Evolutionary conservation across 129 eudicot species (phyloP).

Genomic region (Daucus carota): DNA sequence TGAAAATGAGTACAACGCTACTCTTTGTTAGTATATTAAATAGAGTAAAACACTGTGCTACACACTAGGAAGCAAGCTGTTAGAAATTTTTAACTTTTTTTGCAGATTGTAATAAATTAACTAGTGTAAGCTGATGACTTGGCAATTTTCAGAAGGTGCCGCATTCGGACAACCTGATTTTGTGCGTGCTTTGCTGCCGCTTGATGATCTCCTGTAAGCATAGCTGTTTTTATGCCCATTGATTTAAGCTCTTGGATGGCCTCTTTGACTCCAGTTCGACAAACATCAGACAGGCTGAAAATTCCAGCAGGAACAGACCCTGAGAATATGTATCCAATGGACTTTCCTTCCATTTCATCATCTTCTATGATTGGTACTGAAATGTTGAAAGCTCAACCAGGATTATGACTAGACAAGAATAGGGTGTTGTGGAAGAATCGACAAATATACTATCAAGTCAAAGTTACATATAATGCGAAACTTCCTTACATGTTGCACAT

Average conservation of each 20-base stretch:
- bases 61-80: neutral
- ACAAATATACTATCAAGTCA: neutral
- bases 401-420: slow-evolving; percentile 8
- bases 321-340: slow-evolving; percentile 52
- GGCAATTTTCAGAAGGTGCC: neutral
- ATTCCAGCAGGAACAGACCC: slow-evolving; percentile 51
- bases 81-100: neutral
- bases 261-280: slow-evolving; percentile 81
- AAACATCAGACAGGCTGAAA: slow-evolving; percentile 65
- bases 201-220: slow-evolving; percentile 84
- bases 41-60: neutral
- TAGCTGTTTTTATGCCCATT: slow-evolving; percentile 71
- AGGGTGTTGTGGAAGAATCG: neutral
- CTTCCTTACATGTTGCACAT: slow-evolving; percentile 40
- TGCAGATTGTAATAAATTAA: neutral
- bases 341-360: slow-evolving; percentile 44
- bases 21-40: slow-evolving; percentile 14
- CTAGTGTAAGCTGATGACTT: neutral
- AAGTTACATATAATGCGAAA: neutral
- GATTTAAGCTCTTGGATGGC: slow-evolving; percentile 62
- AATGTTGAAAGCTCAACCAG: slow-evolving; percentile 1
- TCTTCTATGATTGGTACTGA: slow-evolving; percentile 34
- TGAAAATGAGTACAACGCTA: slow-evolving; percentile 20
- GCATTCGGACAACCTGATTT: slow-evolving; percentile 38
- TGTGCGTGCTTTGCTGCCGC: slow-evolving; percentile 75